Evolutionary conservation across 2,329 filamentous ascomycete species (phyloP).

Genomic region (Microascus cirrosus): DNA sequence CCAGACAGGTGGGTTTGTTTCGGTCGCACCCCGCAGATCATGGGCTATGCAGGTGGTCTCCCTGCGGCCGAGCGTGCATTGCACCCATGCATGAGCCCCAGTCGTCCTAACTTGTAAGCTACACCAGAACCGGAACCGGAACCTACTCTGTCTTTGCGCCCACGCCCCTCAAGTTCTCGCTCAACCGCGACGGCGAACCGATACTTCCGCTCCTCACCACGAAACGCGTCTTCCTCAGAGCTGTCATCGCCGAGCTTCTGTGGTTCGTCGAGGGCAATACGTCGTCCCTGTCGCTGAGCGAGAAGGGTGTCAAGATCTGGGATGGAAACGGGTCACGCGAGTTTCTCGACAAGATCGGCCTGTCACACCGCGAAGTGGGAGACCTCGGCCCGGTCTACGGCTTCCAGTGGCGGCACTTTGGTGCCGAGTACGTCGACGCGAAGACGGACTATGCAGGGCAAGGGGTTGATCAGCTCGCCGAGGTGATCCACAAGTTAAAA

Average conservation of each 20-base stretch:
- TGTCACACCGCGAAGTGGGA: slow-evolving; percentile 70
- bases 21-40: slow-evolving; percentile 3
- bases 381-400: slow-evolving; percentile 95
- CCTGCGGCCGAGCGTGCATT: background rate
- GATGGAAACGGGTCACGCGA: slow-evolving; percentile 89
- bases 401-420: slow-evolving; percentile 98
- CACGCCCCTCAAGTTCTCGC: slow-evolving; percentile 72
- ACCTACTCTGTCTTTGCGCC: slow-evolving; percentile 86
- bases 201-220: slow-evolving; percentile 91
- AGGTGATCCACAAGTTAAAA: slow-evolving; percentile 78
- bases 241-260: slow-evolving; percentile 82
- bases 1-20: slow-evolving; percentile 57
- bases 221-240: slow-evolving; percentile 88
- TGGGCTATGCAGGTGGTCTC: background rate
- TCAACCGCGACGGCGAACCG: slow-evolving; percentile 50
- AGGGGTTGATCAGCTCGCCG: slow-evolving; percentile 86
- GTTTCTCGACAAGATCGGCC: slow-evolving; percentile 77
- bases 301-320: slow-evolving; percentile 90
- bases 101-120: background rate
- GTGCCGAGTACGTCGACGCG: slow-evolving; percentile 74
- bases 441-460: slow-evolving; percentile 74
- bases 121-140: slow-evolving; percentile 73
- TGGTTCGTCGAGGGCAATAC: slow-evolving; percentile 91
- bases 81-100: background rate
- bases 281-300: slow-evolving; percentile 63